Conservation (phyloP, 192 early-diverging fungal species). For the Anaeromyces robustus region DNA sequence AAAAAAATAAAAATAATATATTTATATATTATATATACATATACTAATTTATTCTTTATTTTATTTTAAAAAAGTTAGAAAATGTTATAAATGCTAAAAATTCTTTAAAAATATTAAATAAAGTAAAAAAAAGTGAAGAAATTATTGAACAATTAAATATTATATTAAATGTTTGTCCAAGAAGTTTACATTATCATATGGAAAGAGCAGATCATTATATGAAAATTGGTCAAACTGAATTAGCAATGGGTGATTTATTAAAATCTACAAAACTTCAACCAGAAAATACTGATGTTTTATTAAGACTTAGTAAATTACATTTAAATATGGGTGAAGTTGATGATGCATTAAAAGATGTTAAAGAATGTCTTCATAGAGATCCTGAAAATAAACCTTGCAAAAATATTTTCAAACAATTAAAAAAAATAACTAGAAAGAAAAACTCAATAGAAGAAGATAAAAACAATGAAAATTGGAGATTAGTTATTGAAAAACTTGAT, state of each 20-base stretch:
- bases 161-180: background rate
- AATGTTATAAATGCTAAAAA: background rate
- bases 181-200: conserved; percentile 24
- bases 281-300: conserved; percentile 38
- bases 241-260: conserved; percentile 65
- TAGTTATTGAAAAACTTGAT: conserved; percentile 37
- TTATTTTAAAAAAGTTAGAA: background rate
- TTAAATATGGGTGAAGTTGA: conserved; percentile 46
- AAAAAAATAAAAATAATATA: too few species aligned
- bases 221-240: conserved; percentile 56
- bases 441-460: conserved; percentile 44
- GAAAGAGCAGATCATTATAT: conserved; percentile 60
- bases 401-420: conserved; percentile 47
- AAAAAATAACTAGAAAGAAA: conserved; percentile 23
- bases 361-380: conserved; percentile 77
- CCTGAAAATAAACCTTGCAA: conserved; percentile 87
- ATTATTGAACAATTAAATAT: background rate
- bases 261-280: conserved; percentile 53
- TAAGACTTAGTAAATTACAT: conserved; percentile 55
- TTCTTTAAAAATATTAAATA: background rate
- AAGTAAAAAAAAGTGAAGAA: background rate
- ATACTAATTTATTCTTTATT: too few species aligned
- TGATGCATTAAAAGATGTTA: conserved; percentile 49
- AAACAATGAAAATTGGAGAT: conserved; percentile 46
- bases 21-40: too few species aligned